phyloP scores from a whole-genome alignment of 179 eudicot species.

The Silene vulgaris region DNA sequence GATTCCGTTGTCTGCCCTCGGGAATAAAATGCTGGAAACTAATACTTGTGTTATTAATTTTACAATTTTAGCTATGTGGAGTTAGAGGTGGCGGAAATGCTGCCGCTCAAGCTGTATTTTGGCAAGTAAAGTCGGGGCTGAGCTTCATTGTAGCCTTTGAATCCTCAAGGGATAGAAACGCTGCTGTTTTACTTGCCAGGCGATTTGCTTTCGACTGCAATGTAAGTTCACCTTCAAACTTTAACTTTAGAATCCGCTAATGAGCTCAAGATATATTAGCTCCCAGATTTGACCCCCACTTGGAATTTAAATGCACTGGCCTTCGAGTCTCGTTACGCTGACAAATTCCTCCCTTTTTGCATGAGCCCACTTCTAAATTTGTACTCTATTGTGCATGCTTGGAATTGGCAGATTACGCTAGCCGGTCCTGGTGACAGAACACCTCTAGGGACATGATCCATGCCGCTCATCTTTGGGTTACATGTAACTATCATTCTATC shows the following conservation, averaged over 20 bases:
- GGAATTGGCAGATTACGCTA: slow-evolving; percentile 62
- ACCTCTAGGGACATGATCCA: slow-evolving; percentile 30
- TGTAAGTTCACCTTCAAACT: slow-evolving; percentile 43
- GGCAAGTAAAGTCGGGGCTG: slow-evolving; percentile 70
- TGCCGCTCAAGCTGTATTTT: slow-evolving; percentile 81
- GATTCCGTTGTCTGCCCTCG: neutral
- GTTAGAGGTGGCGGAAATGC: slow-evolving; percentile 98
- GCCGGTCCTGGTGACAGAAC: slow-evolving; percentile 90
- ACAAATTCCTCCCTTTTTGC: neutral
- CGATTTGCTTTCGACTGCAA: slow-evolving; percentile 91
- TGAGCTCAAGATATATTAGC: neutral
- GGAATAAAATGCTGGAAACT: neutral
- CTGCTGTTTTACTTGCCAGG: slow-evolving; percentile 80
- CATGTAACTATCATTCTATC: slow-evolving; percentile 26
- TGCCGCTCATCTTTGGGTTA: slow-evolving; percentile 4
- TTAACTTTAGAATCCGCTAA: neutral
- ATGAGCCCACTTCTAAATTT: neutral
- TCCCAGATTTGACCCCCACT: no score
- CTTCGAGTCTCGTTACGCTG: no score
- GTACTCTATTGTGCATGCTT: neutral
- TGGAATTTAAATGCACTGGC: no score
- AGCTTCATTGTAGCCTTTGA: slow-evolving; percentile 80
- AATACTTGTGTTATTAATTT: neutral
- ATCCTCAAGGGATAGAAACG: slow-evolving; percentile 85
- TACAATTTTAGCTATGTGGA: slow-evolving; percentile 64